These are phyloP conservation scores for Ophiosphaerella narmari DNA, from an alignment of 2,329 filamentous ascomycete species.

Conservation along the genomic window DNA sequence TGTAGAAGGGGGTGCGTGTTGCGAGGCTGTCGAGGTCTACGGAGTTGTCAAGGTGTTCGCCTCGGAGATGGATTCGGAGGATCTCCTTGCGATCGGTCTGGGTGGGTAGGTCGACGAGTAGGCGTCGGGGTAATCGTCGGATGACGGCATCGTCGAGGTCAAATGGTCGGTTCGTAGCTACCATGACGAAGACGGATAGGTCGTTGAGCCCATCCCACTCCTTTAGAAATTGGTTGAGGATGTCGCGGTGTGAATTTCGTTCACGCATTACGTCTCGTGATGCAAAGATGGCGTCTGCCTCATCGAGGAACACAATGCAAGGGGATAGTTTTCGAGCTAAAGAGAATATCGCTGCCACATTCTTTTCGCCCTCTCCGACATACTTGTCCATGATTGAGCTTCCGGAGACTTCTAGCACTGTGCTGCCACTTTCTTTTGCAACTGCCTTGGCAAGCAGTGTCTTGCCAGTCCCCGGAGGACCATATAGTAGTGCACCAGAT, in stretches of 20 bases:
- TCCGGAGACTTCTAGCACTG: conserved; percentile 81
- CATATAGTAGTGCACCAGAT: conserved; percentile 84
- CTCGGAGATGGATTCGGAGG: conserved; percentile 71
- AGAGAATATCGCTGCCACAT: conserved; percentile 85
- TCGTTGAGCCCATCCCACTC: conserved; percentile 95
- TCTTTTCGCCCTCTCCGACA: conserved; percentile 95
- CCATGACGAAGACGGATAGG: conserved; percentile 92
- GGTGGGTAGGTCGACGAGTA: conserved; percentile 74
- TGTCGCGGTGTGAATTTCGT: conserved; percentile 77
- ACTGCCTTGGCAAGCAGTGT: conserved; percentile 67
- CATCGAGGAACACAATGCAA: conserved; percentile 94
- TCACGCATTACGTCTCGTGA: conserved; percentile 70
- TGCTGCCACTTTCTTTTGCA: conserved; percentile 68
- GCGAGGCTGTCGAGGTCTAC: conserved; percentile 69
- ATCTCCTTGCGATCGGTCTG: conserved; percentile 70
- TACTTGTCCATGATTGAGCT: conserved; percentile 96
- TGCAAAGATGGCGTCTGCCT: conserved; percentile 90
- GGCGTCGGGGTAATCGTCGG: conserved; percentile 71
- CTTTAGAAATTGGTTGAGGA: conserved; percentile 94
- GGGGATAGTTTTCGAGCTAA: conserved; percentile 89
- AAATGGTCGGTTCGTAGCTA: conserved; percentile 93
- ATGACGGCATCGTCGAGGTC: conserved; percentile 90
- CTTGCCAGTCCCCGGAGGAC: conserved; percentile 76
- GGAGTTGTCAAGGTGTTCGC: conserved; percentile 64
- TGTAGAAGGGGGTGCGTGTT: conserved; percentile 73